phyloP scores from a whole-genome alignment of 257 asterid genomes.

The Jacaranda copaia region DNA sequence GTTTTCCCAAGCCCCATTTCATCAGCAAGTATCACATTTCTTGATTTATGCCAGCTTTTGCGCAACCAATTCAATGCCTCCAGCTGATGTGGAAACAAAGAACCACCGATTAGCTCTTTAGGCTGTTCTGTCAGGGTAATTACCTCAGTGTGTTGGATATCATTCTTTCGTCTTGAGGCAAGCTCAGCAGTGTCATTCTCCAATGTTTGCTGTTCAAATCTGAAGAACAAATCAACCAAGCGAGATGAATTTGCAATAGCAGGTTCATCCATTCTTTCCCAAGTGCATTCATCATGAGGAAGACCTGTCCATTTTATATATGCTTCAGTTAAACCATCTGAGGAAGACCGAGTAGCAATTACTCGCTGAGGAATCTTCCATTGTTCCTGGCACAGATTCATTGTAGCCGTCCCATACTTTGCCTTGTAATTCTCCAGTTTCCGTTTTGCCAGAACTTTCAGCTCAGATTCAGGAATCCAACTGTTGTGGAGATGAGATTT shows the following conservation, averaged over 20 bases:
- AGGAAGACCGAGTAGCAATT: conserved; percentile 69
- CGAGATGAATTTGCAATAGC: conserved; percentile 61
- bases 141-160: conserved; percentile 61
- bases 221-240: conserved; percentile 72
- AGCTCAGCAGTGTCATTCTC: conserved; percentile 59
- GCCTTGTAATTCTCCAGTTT: conserved; percentile 93
- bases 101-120: conserved; percentile 81
- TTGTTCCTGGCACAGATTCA: conserved; percentile 82
- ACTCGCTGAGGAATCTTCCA: conserved; percentile 94
- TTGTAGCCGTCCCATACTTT: conserved; percentile 76
- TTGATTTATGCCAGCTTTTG: conserved; percentile 87
- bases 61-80: conserved; percentile 99
- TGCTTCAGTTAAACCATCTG: conserved; percentile 72
- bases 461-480: conserved; percentile 88
- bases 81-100: conserved; percentile 93
- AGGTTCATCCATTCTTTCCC: conserved; percentile 91
- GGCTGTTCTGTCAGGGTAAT: conserved; percentile 89
- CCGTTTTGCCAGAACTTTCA: conserved; percentile 83
- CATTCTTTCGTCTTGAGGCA: conserved; percentile 47
- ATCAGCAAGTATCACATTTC: conserved; percentile 97
- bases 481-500: conserved; percentile 87
- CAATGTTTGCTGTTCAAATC: conserved; percentile 73
- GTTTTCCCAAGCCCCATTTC: conserved; percentile 99
- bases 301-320: conserved; percentile 92
- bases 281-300: conserved; percentile 94